phyloP scores from a whole-genome alignment of 768 basidiomycete genomes.

The Agaricus blazei region DNA sequence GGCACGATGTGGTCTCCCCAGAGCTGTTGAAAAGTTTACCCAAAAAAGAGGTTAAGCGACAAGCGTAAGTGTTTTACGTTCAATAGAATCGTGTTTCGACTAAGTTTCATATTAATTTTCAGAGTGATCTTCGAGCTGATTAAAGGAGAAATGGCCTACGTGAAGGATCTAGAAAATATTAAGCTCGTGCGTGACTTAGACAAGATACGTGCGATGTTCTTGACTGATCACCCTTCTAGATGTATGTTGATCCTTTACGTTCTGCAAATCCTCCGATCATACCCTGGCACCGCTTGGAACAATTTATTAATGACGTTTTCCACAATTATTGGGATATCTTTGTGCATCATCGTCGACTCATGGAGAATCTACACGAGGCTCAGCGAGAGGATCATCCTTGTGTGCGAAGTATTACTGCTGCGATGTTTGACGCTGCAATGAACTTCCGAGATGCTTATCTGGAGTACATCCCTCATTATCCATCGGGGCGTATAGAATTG shows the following conservation, averaged over 20 bases:
- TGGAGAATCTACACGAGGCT: constrained; percentile 79
- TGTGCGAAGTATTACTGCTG: constrained; percentile 76
- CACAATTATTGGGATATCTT: constrained; percentile 81
- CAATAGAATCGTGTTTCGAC: neutral
- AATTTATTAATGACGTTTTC: constrained; percentile 84
- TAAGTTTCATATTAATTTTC: neutral
- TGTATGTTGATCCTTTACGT: constrained; percentile 46
- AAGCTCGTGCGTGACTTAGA: constrained; percentile 51
- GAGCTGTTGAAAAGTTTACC: constrained; percentile 55
- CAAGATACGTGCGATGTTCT: neutral
- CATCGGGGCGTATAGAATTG: constrained; percentile 82
- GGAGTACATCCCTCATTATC: constrained; percentile 91
- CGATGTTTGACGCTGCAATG: constrained; percentile 83
- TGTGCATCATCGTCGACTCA: constrained; percentile 66
- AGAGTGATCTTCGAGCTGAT: constrained; percentile 94
- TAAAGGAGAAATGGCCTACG: constrained; percentile 94
- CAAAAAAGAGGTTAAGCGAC: constrained; percentile 64
- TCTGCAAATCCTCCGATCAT: constrained; percentile 75
- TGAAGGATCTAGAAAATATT: constrained; percentile 86
- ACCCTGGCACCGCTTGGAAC: constrained; percentile 58
- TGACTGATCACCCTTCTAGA: neutral
- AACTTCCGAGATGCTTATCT: constrained; percentile 92
- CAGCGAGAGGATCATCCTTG: constrained; percentile 84
- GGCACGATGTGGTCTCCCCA: constrained; percentile 77
- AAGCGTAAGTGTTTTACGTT: constrained; percentile 1